Base-by-base conservation (phyloP, 352 stramenopile species). In the Globisporangium emineosum region DNA sequence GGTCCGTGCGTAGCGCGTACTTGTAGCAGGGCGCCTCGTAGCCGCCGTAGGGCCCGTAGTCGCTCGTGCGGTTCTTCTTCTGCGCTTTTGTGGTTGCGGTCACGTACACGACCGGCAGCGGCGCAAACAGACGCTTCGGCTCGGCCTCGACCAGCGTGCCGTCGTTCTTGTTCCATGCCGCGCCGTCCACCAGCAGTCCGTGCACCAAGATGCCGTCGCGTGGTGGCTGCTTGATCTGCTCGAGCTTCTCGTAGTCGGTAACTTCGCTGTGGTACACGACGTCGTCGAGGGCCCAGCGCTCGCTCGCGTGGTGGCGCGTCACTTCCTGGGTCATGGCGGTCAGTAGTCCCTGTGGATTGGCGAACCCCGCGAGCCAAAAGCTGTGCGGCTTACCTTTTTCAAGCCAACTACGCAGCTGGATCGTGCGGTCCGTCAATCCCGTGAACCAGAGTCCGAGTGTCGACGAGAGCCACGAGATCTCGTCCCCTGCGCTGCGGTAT, bases 11-110 rank as follows among this genome's bases (percentile, higher is more conserved):
- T 47, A 75, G 65, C n/a, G 81, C 78, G 64, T 94, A 92, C 52
- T 84, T 83, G 71, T 94, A 94, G 23, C 86, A 80, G 2, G 85
- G 85, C 21, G 83, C 84, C 60, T 91, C 82, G 67, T 90, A 94
- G 35, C 78, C 83, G 27, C 84, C 82, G 62, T 91, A 91, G 3
- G 84, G 84, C 3, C 84, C 84, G 37, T 93, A 87, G 64, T 91
- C 85, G 27, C 75, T 83, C 1, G 76, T 81, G 60, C 81, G 71
- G 17, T 82, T 91, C 68, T 91, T 91, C 65, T 89, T 88, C 64
- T 88, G 78, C 2, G 81, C 73, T 56, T 90, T 89, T 9, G 83
- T 92, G 13, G 81, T 88, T 32, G 81, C 85, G 2, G 81, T 93
- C 27, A 93, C 80, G 60, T 91, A 91, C 17, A 94, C 77, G 8